Evolutionary conservation across 768 basidiomycete species (phyloP), one percentile per base, ranked within the genome.

Genomic region (Xerocomus brunneocitrinus): DNA sequence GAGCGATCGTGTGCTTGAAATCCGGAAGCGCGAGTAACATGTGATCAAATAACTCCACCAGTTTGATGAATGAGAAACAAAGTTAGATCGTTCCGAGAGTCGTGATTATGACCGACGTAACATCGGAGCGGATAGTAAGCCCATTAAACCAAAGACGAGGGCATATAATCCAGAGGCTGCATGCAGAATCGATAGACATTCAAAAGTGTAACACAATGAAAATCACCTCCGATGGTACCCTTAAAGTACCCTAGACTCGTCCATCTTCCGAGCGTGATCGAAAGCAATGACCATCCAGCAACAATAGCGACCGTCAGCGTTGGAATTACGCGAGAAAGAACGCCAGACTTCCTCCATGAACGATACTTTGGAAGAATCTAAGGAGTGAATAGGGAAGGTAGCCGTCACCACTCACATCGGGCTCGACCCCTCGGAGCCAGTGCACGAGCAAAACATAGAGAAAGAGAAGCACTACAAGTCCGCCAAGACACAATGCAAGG

Each of bases 81-180:
- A 8, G 27, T 13, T 27, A 24, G 34, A 48, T 44, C 30, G 6
- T 19, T 14, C 12, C 9, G 19, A 30, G 28, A 68, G 75, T 73
- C 8, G 16, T 74, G 74, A 53, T 67, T 55, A 74, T 35, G 64
- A 61, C 19, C 73, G 71, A 74, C 78, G 73, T 49, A 78, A 71
- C 67, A 74, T 79, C 12, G 87, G 87, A 25, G 79, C 79, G 13
- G 87, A 85, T 48, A 90, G 71, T 22, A 91, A 73, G 3, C 87
- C 89, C 52, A 91, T 77, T 34, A 89, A 67, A n/a, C 89, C 89
- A 62, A 91, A 87, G 19, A 73, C 73, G 39, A 89, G 74, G 8
- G 81, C 81, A 59, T 90, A 91, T 43, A 88, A 66, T 9, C 83
- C 84, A 10, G 81, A 82, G 10, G 85, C 88, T 91, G 59, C 5